Percentiles rank a stretch among this genome's conserved stretches.
These are phyloP conservation scores for Vaccinium darrowii DNA, from an alignment of 148 eudicot genomes.

Conservation along the genomic window DNA sequence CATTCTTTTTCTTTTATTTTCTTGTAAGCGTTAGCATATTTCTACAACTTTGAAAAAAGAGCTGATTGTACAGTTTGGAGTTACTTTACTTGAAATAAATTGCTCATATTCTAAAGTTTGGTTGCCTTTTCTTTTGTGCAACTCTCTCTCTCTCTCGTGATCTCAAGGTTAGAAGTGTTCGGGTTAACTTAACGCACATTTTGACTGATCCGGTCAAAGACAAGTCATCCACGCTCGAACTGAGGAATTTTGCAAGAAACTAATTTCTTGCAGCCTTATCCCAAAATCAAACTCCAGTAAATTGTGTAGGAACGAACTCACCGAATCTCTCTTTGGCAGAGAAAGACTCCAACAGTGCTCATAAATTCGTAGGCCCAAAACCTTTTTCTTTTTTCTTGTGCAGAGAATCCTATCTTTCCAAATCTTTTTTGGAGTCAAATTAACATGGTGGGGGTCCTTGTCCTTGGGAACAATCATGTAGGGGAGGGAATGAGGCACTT, in stretches of 20 bases:
- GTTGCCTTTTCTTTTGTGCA: conserved; percentile 12
- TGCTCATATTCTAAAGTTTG: conserved; percentile 1
- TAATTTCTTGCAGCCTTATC: not conserved
- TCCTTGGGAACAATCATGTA: not conserved
- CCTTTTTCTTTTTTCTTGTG: not conserved
- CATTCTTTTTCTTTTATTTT: not conserved
- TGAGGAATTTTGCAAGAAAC: too few relatives aligned
- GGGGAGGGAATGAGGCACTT: not conserved
- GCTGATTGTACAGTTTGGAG: not conserved
- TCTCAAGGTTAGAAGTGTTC: too few relatives aligned
- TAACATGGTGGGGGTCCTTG: not conserved
- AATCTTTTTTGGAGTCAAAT: not conserved
- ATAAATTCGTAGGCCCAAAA: not conserved
- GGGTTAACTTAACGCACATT: too few relatives aligned
- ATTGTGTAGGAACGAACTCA: too few relatives aligned
- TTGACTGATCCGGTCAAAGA: too few relatives aligned
- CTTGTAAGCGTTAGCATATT: not conserved
- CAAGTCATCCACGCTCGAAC: too few relatives aligned
- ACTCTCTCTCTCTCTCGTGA: not conserved
- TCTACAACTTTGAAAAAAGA: not conserved
- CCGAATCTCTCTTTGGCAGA: too few relatives aligned
- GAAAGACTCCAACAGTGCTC: not conserved
- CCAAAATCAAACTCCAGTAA: too few relatives aligned
- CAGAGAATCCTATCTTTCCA: conserved; percentile 12
- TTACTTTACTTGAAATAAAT: not conserved